A percentile compares a stretch with the other conserved stretches of the same genome.
Evolutionary conservation across 257 asterid genomes (phyloP).

Genomic region (Fraxinus cuspidata): DNA sequence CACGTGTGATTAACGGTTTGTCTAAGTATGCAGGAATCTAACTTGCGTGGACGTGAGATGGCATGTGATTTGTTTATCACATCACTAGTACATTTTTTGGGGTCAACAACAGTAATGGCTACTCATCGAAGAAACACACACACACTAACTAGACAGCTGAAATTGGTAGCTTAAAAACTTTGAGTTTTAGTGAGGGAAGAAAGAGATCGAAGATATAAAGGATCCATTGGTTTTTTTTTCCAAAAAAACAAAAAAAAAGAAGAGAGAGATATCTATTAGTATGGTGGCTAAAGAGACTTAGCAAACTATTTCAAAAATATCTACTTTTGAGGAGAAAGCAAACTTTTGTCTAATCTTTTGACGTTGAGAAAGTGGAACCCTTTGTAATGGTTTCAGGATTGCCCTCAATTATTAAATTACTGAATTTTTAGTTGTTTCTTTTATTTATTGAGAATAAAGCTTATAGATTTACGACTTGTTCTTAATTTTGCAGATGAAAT

Average conservation of each 20-base stretch:
- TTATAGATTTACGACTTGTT: slow-evolving; percentile 8
- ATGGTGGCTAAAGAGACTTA: slow-evolving; percentile 58
- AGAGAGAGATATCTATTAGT: neutral
- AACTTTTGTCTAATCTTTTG: slow-evolving; percentile 36
- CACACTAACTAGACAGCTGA: too few species aligned
- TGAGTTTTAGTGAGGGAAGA: too few species aligned
- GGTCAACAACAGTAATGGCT: too few species aligned
- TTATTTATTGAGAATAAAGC: neutral
- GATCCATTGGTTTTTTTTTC: slow-evolving; percentile 24
- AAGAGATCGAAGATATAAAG: slow-evolving; percentile 15
- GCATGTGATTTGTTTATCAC: too few species aligned
- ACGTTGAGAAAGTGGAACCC: slow-evolving; percentile 30
- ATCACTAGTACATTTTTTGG: too few species aligned
- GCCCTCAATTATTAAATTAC: slow-evolving; percentile 21
- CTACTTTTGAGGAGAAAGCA: slow-evolving; percentile 21
- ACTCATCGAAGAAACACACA: too few species aligned
- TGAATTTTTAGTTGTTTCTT: neutral
- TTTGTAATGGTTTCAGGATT: slow-evolving; percentile 33
- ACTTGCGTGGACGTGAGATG: too few species aligned
- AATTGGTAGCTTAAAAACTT: too few species aligned
- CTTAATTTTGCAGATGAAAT: slow-evolving; percentile 14
- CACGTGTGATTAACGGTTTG: too few species aligned
- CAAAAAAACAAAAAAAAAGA: too few species aligned
- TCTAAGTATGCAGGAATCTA: too few species aligned
- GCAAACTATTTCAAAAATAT: slow-evolving; percentile 27